These are phyloP conservation scores for Arthrinium phaeospermum DNA, from an alignment of 2,329 filamentous ascomycete genomes.

Conservation along the genomic window DNA sequence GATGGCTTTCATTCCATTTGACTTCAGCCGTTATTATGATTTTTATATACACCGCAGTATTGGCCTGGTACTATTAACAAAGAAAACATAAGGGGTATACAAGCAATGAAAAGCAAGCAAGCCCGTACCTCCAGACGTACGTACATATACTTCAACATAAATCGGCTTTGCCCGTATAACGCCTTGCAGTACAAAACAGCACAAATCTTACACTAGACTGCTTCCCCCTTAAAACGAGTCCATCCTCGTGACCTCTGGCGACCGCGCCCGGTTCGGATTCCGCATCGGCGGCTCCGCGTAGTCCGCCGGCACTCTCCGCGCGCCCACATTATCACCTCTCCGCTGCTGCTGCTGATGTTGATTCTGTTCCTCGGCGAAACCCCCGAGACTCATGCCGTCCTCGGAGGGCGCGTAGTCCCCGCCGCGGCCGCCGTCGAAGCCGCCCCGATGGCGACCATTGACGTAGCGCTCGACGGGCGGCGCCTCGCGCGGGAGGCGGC, in stretches of 20 bases:
- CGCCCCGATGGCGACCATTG: background rate
- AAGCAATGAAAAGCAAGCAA: background rate
- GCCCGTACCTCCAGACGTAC: background rate
- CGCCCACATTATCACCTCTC: background rate
- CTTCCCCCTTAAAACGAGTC: background rate
- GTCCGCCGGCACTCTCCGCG: background rate
- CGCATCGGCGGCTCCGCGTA: background rate
- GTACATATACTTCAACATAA: background rate
- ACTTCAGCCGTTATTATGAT: background rate
- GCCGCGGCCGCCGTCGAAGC: background rate
- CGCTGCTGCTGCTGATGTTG: background rate
- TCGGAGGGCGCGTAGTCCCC: constrained; percentile 16
- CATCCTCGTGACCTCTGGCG: background rate
- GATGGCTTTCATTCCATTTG: too few relatives aligned
- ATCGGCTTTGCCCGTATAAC: background rate
- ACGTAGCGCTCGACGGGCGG: constrained; percentile 33
- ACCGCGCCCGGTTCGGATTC: background rate
- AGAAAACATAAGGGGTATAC: constrained; percentile 1
- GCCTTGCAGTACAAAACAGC: background rate
- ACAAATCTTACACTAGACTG: background rate
- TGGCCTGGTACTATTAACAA: background rate
- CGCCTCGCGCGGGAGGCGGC: constrained; percentile 28
- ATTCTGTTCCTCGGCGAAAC: constrained; percentile 25
- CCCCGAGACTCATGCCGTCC: constrained; percentile 29
- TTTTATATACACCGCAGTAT: background rate